Evolutionary conservation across 208 protist species (phyloP), one percentile per base, ranked within the genome.

Genomic region (Trypanosoma vivax): DNA sequence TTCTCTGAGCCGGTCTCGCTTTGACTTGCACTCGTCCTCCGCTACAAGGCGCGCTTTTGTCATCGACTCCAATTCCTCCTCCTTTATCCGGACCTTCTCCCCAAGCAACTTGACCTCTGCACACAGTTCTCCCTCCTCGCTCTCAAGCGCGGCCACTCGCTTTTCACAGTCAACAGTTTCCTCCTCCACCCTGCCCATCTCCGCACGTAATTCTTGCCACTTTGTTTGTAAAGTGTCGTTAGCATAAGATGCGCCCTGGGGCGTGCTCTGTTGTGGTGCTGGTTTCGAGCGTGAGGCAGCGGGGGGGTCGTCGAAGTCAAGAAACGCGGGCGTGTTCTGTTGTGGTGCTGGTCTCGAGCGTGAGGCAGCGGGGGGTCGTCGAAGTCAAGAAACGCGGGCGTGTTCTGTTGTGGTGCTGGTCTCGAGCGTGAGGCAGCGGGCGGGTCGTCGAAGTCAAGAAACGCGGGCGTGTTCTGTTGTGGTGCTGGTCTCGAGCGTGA

Each of bases 321-420:
- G 11, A 47, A 14, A 30, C 5, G 40, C 39, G 14, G 29, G n/a
- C 19, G 16, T 0, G n/a, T 38, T 3, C 38, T 33, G 25, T 46
- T 3, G 46, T 10, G 37, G 3, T 5, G 52, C n/a, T 30, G 41
- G 41, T 23, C 14, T 47, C 7, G 16, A 0, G 45, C 33, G 19
- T 18, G 38, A 33, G 42, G 25, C 13, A 31, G 24, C 25, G 42
- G 45, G 3, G 29, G 39, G 50, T 60, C 39, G 7, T 65, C 70
- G 49, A 73, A 69, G 40, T 70, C 64, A 30, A 78, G 49, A 64
- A 78, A 78, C 14, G 58, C 46, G 14, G 68, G 55, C 16, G 65
- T 41, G 37, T 71, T 62, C 11, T 50, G 28, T 13, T 50, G 38
- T n/a, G 43, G 7, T 2, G 37, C 23, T 21, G 27, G 25, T 43